Evolutionary conservation across 2,329 filamentous ascomycete species (phyloP).

Genomic region (Boeremia exigua): DNA sequence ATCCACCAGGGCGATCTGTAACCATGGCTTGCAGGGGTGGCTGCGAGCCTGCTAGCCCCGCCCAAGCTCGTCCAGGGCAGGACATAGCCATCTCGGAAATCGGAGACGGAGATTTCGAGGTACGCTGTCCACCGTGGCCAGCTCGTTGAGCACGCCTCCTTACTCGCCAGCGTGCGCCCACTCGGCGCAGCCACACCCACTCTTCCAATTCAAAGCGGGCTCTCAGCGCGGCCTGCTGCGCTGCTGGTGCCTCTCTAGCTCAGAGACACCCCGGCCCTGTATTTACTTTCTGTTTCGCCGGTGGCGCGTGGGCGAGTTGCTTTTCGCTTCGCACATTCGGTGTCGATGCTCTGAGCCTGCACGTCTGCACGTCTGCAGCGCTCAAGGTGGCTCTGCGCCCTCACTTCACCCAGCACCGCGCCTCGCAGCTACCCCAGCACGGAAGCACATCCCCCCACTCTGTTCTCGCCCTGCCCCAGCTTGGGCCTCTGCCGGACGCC

Average conservation of each 20-base stretch:
- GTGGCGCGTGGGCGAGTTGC: slow-evolving; percentile 39
- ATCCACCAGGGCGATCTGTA: slow-evolving; percentile 48
- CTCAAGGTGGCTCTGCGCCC: slow-evolving; percentile 41
- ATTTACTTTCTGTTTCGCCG: slow-evolving; percentile 41
- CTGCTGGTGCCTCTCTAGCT: slow-evolving; percentile 30
- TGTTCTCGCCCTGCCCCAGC: slow-evolving; percentile 28
- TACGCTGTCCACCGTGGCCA: slow-evolving; percentile 28
- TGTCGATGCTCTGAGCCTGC: slow-evolving; percentile 20
- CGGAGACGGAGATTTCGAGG: slow-evolving; percentile 39
- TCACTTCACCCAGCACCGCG: slow-evolving; percentile 28
- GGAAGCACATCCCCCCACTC: slow-evolving; percentile 31
- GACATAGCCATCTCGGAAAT: slow-evolving; percentile 42
- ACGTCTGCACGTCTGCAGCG: slow-evolving; percentile 9
- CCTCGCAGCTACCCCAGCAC: slow-evolving; percentile 30
- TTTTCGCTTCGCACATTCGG: slow-evolving; percentile 37
- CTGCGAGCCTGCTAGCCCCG: slow-evolving; percentile 36
- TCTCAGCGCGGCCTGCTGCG: slow-evolving; percentile 34
- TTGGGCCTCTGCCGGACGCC: slow-evolving; percentile 31
- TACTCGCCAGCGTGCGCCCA: slow-evolving; percentile 31
- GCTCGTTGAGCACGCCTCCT: slow-evolving; percentile 21
- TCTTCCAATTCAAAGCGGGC: slow-evolving; percentile 26
- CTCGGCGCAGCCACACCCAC: slow-evolving; percentile 46
- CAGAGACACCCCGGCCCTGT: slow-evolving; percentile 23
- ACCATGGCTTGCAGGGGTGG: slow-evolving; percentile 40
- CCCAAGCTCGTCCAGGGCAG: slow-evolving; percentile 23